Evolutionary conservation across 2,329 filamentous ascomycete species (phyloP), one percentile per base, ranked within the genome.

Genomic region (Coniochaeta prunicola): DNA sequence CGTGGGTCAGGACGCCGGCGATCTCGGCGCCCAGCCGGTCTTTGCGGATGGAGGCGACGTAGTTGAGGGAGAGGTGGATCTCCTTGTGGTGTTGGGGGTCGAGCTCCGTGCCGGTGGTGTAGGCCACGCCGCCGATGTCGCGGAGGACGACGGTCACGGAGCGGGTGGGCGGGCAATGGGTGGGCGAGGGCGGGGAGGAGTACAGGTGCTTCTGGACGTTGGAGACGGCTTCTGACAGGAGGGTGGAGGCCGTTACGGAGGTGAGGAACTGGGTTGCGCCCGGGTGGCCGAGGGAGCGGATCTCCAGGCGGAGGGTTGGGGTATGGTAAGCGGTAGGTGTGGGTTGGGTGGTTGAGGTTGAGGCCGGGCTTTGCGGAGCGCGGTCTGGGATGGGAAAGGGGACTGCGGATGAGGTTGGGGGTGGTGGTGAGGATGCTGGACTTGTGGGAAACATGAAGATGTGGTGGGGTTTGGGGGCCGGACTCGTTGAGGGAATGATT

Each of bases 61-160:
- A 96, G 53, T 80, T 76, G 1, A 93, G 83, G 17, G 86, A 92
- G 72, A 97, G 81, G 74, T 97, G 91, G 62, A 97, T 94, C 71
- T 96, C 92, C 70, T 97, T 97, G 78, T 96, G 91, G 68, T 94
- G 89, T 61, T 80, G 65, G 13, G 54, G 33, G 73, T 96, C 92
- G 12, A 96, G 80, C 40, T 92, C 88, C 10, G 78, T 83, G 62
- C 91, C 90, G 21, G 84, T 91, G 1, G 93, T 97, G 76, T 97
- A 96, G 21, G 93, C 93, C 4, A 97, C 90, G 56, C 93, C 93
- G 54, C 76, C 78, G 83, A 96, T 92, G 64, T 85, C 79, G 31
- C 90, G 85, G 4, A 97, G 78, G 60, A 96, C 80, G 36, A 97
- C 75, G 0, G 92, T 97, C 19, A 97, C 85, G 57, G 91, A 96